phyloP scores from a whole-genome alignment of 208 protist genomes.

The Novymonas esmeraldas region DNA sequence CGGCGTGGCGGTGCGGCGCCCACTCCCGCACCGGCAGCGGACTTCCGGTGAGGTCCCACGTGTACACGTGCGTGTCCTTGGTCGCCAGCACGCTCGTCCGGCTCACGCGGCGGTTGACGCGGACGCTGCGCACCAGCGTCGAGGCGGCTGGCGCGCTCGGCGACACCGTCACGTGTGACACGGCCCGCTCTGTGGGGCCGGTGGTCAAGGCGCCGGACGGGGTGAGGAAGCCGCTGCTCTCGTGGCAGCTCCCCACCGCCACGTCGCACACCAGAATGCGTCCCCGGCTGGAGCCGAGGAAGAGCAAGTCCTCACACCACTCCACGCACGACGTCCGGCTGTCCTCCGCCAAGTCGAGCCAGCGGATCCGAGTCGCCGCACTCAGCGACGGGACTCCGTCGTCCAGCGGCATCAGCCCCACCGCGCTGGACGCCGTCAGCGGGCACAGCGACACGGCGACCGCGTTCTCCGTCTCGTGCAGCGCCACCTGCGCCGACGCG shows the following conservation, averaged over 20 bases:
- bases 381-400: constrained; percentile 36
- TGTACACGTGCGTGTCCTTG: constrained; percentile 43
- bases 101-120: constrained; percentile 45
- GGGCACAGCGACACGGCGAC: constrained; percentile 69
- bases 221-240: constrained; percentile 28
- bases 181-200: constrained; percentile 23
- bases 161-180: constrained; percentile 61
- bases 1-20: constrained; percentile 39
- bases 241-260: constrained; percentile 24
- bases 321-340: constrained; percentile 44
- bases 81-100: constrained; percentile 45
- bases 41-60: constrained; percentile 68
- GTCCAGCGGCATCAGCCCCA: constrained; percentile 64
- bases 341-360: constrained; percentile 65
- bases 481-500: constrained; percentile 50
- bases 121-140: constrained; percentile 69
- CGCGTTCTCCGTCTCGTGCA: constrained; percentile 66
- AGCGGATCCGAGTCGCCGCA: constrained; percentile 58
- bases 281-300: constrained; percentile 71
- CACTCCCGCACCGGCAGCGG: constrained; percentile 54
- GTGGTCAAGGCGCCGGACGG: constrained; percentile 39
- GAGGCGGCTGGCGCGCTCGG: constrained; percentile 60
- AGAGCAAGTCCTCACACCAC: constrained; percentile 68
- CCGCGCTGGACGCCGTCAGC: constrained; percentile 46
- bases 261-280: constrained; percentile 64